Evolutionary conservation across 2,329 filamentous ascomycete species (phyloP).

Genomic region (Microascus cirrosus): DNA sequence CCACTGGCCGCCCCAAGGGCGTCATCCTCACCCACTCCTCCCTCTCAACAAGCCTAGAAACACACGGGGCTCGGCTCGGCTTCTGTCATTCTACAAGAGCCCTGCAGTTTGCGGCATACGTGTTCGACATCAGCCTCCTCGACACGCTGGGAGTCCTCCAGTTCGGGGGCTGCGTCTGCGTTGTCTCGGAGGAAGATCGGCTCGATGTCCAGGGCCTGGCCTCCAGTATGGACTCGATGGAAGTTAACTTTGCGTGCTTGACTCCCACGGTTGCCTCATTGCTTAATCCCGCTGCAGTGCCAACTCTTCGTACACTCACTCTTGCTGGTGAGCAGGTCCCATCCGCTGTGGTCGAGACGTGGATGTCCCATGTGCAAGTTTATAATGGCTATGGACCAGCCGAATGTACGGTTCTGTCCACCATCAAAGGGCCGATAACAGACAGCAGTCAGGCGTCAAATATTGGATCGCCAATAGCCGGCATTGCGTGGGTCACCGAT

Average conservation of each 20-base stretch:
- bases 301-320: constrained; percentile 32
- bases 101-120: constrained; percentile 9
- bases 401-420: constrained; percentile 41
- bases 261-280: constrained; percentile 38
- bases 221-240: constrained; percentile 28
- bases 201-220: constrained; percentile 32
- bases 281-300: constrained; percentile 31
- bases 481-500: constrained; percentile 39
- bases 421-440: constrained; percentile 24
- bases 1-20: background rate
- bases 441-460: constrained; percentile 27
- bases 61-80: background rate
- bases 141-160: constrained; percentile 43
- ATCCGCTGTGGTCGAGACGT: constrained; percentile 32
- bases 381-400: constrained; percentile 42
- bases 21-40: background rate
- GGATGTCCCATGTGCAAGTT: constrained; percentile 32
- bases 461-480: constrained; percentile 36
- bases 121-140: constrained; percentile 31
- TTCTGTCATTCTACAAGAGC: background rate
- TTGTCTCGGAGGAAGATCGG: constrained; percentile 41
- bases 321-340: constrained; percentile 43
- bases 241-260: constrained; percentile 37
- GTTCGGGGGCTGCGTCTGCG: constrained; percentile 37
- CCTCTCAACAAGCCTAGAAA: background rate